phyloP scores from a whole-genome alignment of 1,284 basidiomycete genomes.

The Butyriboletus appendiculatus region DNA sequence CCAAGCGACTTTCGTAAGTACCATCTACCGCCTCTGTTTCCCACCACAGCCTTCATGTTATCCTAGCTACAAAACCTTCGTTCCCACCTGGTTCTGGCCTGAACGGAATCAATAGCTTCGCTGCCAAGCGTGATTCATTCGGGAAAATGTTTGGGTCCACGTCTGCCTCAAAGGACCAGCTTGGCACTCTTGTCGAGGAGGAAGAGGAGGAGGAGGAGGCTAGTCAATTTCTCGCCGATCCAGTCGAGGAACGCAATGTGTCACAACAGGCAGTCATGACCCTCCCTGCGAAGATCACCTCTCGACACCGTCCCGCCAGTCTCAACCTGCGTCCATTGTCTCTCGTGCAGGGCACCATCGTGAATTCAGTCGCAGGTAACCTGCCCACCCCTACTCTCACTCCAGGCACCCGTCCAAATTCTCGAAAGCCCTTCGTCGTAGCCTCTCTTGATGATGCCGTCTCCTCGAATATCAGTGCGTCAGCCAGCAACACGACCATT shows the following conservation, averaged over 20 bases:
- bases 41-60: not conserved
- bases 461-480: slow-evolving; percentile 27
- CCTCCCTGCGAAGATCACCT: slow-evolving; percentile 35
- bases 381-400: slow-evolving; percentile 58
- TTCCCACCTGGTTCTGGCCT: slow-evolving; percentile 49
- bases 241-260: slow-evolving; percentile 10
- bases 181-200: slow-evolving; percentile 76
- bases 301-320: slow-evolving; percentile 60
- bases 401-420: slow-evolving; percentile 43
- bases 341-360: slow-evolving; percentile 52
- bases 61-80: slow-evolving; percentile 52
- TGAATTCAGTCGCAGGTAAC: slow-evolving; percentile 37
- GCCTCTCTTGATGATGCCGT: slow-evolving; percentile 37
- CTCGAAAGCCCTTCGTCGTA: slow-evolving; percentile 52
- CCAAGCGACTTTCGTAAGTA: slow-evolving; percentile 65
- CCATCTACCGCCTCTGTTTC: slow-evolving; percentile 9
- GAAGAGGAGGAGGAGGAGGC: slow-evolving; percentile 79
- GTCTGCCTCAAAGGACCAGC: slow-evolving; percentile 67
- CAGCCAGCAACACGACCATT: slow-evolving; percentile 6
- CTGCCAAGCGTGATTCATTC: slow-evolving; percentile 76
- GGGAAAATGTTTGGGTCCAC: slow-evolving; percentile 61
- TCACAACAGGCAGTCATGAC: slow-evolving; percentile 5
- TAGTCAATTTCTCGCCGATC: slow-evolving; percentile 15
- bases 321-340: slow-evolving; percentile 72
- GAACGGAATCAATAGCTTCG: slow-evolving; percentile 40